Evolutionary conservation across 2,329 filamentous ascomycete genomes (phyloP).

Genomic region (Samsoniella hepiali): DNA sequence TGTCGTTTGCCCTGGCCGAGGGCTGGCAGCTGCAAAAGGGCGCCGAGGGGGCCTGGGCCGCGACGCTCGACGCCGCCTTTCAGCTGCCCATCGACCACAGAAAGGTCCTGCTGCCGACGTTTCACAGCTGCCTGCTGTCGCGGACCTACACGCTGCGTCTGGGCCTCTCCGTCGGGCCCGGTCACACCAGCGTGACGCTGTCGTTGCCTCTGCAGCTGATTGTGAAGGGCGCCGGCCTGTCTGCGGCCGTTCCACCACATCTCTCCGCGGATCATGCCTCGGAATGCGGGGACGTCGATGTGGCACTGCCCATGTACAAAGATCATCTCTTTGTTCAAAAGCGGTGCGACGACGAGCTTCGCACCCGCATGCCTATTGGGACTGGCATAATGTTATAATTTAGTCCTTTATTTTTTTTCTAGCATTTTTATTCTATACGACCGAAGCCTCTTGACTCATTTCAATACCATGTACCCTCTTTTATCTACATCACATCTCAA

Average conservation of each 20-base stretch:
- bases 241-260: neutral
- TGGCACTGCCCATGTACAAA: neutral
- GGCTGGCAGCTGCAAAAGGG: neutral
- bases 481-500: neutral
- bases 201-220: slow-evolving; percentile 4
- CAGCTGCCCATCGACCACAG: neutral
- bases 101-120: slow-evolving; percentile 3
- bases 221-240: neutral
- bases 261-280: neutral
- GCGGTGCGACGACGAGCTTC: neutral
- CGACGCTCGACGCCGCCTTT: neutral
- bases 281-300: neutral
- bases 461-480: neutral
- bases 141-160: slow-evolving; percentile 10
- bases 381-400: neutral
- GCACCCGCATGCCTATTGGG: neutral
- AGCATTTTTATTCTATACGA: neutral
- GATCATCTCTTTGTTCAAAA: slow-evolving; percentile 1
- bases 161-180: neutral
- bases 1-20: neutral
- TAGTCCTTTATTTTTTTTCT: too few relatives aligned
- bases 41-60: neutral
- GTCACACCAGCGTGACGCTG: neutral
- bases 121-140: slow-evolving; percentile 15
- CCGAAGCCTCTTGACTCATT: too few relatives aligned